These are phyloP conservation scores for Gamarada debralockiae DNA, from an alignment of 495 filamentous ascomycete genomes.

Conservation along the genomic window DNA sequence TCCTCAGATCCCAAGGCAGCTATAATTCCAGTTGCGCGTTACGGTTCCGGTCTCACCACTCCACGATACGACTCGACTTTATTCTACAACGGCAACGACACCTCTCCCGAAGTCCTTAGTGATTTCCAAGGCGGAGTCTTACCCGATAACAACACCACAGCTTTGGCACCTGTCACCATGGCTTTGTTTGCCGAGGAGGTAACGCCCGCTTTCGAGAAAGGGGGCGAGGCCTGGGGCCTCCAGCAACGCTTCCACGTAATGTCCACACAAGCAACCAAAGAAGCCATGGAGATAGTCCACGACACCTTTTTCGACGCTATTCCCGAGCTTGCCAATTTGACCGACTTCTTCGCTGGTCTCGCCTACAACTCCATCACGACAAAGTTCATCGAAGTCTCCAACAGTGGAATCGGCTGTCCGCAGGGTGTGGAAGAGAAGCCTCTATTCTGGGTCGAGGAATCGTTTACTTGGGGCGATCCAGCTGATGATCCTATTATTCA, in stretches of 20 bases:
- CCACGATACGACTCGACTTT: not conserved
- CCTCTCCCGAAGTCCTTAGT: conserved; percentile 10
- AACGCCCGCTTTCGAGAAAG: conserved; percentile 3
- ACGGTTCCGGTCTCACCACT: not conserved
- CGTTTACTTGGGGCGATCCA: conserved; percentile 12
- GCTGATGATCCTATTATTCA: conserved; percentile 9
- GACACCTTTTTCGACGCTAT: conserved; percentile 17
- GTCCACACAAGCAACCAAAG: not conserved
- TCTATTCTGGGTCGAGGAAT: conserved; percentile 16
- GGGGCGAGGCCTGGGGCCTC: conserved; percentile 5
- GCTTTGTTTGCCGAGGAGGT: conserved; percentile 2
- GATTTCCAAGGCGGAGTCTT: too few species aligned
- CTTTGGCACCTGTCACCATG: too few species aligned
- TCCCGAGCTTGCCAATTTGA: not conserved
- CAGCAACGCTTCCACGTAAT: conserved; percentile 15
- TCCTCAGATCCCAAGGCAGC: not conserved
- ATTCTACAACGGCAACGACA: not conserved
- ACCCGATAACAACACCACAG: too few species aligned
- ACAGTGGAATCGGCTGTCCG: conserved; percentile 10
- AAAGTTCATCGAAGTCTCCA: conserved; percentile 9
- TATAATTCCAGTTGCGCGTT: not conserved
- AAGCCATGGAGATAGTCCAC: conserved; percentile 17
- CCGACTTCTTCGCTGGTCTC: conserved; percentile 8
- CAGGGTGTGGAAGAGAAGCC: conserved; percentile 11
- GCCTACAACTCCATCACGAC: conserved; percentile 12